Conservation (phyloP, 2,329 filamentous ascomycete genomes). For the Botrytis porri region DNA sequence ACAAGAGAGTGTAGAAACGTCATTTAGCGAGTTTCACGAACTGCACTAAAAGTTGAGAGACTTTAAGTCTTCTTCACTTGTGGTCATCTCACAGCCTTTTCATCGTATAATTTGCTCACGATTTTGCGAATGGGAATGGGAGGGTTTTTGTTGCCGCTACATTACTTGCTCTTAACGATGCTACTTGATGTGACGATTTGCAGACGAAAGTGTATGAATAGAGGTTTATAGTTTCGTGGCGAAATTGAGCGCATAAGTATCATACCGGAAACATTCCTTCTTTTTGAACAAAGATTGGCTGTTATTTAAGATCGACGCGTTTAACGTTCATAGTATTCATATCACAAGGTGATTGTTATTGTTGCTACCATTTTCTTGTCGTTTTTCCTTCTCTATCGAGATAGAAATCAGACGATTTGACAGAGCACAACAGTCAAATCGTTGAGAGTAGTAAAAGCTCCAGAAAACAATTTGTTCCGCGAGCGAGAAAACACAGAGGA, state of each 20-base stretch:
- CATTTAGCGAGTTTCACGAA: neutral
- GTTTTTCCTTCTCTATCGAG: neutral
- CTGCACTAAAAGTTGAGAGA: neutral
- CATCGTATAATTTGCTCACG: neutral
- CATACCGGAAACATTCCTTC: neutral
- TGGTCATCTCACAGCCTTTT: neutral
- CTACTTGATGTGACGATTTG: neutral
- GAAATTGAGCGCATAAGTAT: neutral
- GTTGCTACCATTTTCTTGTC: neutral
- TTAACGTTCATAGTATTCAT: accelerated
- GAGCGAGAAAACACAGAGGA: neutral
- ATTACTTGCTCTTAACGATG: accelerated
- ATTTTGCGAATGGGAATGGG: neutral
- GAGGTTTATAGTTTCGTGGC: neutral
- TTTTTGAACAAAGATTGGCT: accelerated
- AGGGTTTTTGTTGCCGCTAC: neutral
- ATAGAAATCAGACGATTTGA: neutral
- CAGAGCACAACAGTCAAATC: accelerated
- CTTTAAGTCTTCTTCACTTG: neutral
- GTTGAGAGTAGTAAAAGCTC: neutral
- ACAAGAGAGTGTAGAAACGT: neutral
- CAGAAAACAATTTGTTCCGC: neutral
- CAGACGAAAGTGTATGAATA: neutral
- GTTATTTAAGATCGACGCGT: accelerated
- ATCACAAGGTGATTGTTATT: neutral